Evolutionary conservation across 2,329 filamentous ascomycete species (phyloP).

Genomic region (Pseudopithomyces maydicus): DNA sequence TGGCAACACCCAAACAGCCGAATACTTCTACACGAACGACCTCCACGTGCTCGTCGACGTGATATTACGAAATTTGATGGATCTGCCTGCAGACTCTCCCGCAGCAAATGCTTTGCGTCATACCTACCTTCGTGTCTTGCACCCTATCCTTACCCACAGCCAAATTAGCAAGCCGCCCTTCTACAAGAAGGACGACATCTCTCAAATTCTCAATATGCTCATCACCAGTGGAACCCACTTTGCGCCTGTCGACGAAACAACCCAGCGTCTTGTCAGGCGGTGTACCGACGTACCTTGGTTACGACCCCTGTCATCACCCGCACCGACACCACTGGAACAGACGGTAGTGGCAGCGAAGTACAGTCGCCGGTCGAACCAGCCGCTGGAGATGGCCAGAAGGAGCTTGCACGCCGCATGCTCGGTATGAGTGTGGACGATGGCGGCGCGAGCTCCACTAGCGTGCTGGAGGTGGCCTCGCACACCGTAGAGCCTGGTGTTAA

Average conservation of each 20-base stretch:
- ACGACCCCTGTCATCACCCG: conserved; percentile 21
- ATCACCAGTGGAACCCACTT: conserved; percentile 71
- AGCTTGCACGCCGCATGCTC: conserved; percentile 43
- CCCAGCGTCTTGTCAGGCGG: conserved; percentile 75
- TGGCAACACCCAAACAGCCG: conserved; percentile 86
- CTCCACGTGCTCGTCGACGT: conserved; percentile 92
- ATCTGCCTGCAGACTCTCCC: conserved; percentile 79
- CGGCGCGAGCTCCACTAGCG: conserved; percentile 45
- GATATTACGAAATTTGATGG: conserved; percentile 94
- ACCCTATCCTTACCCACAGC: conserved; percentile 88
- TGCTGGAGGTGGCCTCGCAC: conserved; percentile 46
- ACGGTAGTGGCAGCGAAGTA: conserved; percentile 23
- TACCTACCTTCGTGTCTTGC: conserved; percentile 91
- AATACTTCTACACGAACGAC: conserved; percentile 99
- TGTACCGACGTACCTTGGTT: conserved; percentile 76
- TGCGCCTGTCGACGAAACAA: conserved; percentile 80
- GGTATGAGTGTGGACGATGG: conserved; percentile 45
- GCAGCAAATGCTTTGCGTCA: conserved; percentile 69
- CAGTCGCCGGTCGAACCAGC: conserved; percentile 30
- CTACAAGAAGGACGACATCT: conserved; percentile 88
- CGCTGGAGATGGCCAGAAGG: conserved; percentile 39
- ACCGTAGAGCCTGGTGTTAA: conserved; percentile 49
- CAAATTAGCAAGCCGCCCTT: conserved; percentile 85
- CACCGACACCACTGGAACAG: conserved; percentile 26
- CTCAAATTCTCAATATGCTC: conserved; percentile 75